Base-by-base conservation (phyloP, 768 basidiomycete species). In the Lentinula sp. region DNA sequence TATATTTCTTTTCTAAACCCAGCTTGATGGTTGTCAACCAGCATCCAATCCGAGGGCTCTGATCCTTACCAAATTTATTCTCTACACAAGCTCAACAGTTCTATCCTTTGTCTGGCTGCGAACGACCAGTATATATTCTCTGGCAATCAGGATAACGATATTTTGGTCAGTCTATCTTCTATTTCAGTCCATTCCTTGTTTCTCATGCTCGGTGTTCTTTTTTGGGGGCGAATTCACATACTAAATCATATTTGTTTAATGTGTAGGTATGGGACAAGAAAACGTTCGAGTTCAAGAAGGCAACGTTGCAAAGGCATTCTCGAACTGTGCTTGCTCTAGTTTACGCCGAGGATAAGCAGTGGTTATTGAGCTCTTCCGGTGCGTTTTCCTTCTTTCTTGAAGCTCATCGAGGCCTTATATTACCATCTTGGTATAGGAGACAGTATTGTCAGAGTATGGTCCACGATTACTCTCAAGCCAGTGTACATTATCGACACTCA, bases 361-460 rank as follows among this genome's bases (percentile, higher is more conserved):
- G 94, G 94, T 69, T 97, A 31, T 91, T 97, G 68, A 96, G 94
- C 64, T 88, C 93, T 4, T 94, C 93, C 50, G 90, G 93, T 91
- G 70, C 61, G 80, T 66, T 10, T 58, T 37, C 0, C 32, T 21
- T 39, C 1, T 50, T 53, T 0, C 16, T 42, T 49, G 5, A 39
- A 42, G 28, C 13, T 34, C 28, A 61, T 61, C 16, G 59, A 64
- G 51, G 60, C 57, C 15, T 54, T 11, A 54, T 54, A 5, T 2
- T 23, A 32, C 7, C 57, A 23, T 65, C 5, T 16, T 53, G 61
- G 42, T 54, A 10, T 57, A 94, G 94, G 92, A 11, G 94, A 95
- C 64, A 93, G 92, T 65, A 95, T 92, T 6, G 81, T 97, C 42
- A 76, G 93, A 67, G 92, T 94, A 45, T 97, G 94, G 94, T 89